phyloP scores from a whole-genome alignment of 2,329 filamentous ascomycete species.

The Aurifilum marmelostoma region DNA sequence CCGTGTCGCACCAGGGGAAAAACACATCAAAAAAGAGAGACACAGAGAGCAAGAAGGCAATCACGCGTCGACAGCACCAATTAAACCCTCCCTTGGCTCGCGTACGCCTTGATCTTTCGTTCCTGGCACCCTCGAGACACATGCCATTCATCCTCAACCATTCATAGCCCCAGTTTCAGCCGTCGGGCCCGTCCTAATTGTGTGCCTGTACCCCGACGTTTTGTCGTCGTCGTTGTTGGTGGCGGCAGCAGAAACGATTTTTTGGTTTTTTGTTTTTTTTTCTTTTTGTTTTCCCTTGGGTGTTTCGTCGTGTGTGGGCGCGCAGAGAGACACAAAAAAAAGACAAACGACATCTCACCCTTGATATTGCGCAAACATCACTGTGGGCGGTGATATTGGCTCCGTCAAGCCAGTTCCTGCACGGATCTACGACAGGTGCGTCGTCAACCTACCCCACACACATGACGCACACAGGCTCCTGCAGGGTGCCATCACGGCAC shows the following conservation, averaged over 20 bases:
- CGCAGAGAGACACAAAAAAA: background rate
- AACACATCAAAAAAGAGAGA: background rate
- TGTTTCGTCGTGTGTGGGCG: constrained; percentile 3
- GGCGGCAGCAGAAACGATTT: background rate
- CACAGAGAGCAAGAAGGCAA: background rate
- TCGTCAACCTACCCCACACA: constrained; percentile 28
- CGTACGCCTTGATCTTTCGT: background rate
- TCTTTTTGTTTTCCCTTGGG: background rate
- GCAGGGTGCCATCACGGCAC: constrained; percentile 21
- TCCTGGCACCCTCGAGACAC: background rate
- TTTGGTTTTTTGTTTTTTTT: no score
- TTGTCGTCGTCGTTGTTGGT: background rate
- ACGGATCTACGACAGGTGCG: constrained; percentile 16
- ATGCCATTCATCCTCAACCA: background rate
- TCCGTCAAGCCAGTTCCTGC: background rate
- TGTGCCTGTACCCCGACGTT: constrained; percentile 1
- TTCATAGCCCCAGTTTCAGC: background rate
- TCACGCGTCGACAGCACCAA: background rate
- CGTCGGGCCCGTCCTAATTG: background rate
- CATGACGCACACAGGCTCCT: constrained; percentile 22
- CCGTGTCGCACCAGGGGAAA: background rate
- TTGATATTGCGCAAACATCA: constrained; percentile 9
- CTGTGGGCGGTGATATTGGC: background rate
- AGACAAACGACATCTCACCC: constrained; percentile 7
- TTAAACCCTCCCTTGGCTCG: background rate